These are phyloP conservation scores for Schizonepeta tenuifolia DNA, from an alignment of 257 asterid genomes.

Conservation along the genomic window DNA sequence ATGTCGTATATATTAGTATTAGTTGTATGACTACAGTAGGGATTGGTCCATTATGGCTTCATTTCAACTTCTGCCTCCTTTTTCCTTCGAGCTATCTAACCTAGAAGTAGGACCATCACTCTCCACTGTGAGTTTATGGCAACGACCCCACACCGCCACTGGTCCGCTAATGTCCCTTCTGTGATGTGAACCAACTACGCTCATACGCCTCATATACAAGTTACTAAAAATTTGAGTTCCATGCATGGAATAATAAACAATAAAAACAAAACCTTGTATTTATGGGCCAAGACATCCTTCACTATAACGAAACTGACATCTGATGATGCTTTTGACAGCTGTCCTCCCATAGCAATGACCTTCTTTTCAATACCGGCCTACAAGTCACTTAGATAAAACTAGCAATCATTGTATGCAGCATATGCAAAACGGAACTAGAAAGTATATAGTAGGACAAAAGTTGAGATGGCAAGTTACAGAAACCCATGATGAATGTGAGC, in stretches of 20 bases:
- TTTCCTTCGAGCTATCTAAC: neutral
- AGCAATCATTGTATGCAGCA: constrained; percentile 26
- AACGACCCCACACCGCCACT: neutral
- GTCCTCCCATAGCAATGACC: constrained; percentile 94
- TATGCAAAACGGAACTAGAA: neutral
- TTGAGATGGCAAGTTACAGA: constrained; percentile 7
- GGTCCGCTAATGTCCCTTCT: no score
- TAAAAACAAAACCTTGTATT: constrained; percentile 65
- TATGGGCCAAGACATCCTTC: constrained; percentile 84
- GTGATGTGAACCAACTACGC: no score
- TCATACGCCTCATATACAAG: constrained; percentile 19
- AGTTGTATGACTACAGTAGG: neutral
- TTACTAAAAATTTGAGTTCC: constrained; percentile 18
- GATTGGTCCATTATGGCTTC: neutral
- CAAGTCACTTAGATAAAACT: constrained; percentile 37
- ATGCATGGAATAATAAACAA: constrained; percentile 10
- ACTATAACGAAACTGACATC: constrained; percentile 90
- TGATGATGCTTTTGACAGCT: constrained; percentile 65
- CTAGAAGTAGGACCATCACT: neutral
- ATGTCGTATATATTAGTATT: neutral
- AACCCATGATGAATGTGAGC: constrained; percentile 5
- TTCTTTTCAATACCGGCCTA: constrained; percentile 74
- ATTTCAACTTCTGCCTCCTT: neutral
- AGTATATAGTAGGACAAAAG: neutral
- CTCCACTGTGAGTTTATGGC: neutral